Base-by-base conservation (phyloP, 495 filamentous ascomycete genomes). In the Platismatia glauca region DNA sequence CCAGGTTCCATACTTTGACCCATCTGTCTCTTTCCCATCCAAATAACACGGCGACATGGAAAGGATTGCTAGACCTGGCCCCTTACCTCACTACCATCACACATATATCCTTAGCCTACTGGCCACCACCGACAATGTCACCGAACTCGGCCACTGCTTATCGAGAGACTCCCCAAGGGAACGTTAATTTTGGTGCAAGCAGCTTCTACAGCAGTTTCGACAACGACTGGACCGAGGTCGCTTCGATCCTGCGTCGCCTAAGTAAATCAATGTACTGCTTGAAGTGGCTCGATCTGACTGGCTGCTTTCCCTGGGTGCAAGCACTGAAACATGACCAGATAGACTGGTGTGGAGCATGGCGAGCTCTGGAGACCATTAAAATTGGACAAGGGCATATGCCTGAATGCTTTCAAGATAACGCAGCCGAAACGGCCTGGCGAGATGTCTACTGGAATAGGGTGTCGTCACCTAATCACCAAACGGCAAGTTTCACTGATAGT, bases 201-300 rank as follows among this genome's bases (percentile, higher is more conserved):
- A 81, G 83, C 38, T 76, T 80, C 33, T 91, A 91, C 74, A 85
- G 83, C 41, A 76, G 73, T 4, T 71, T 85, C 4, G 87, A 91
- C 63, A 74, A 83, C 53, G 84, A 91, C 73, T 88, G 82, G 82
- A 77, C 79, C 35, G 89, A 92, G 68, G 83, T 88, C 1, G 83
- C 88, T 1, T 73, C 78, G 44, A 74, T 94, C 5, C 74, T 95
- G 4, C 81, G 85, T n/a, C 80, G 82, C 16, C 77, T 96, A 0
- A 87, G 86, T 59, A 77, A 77, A 33, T 75, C 74, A 16, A 81
- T 88, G 1, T 89, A 91, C 69, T 81, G 83, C 53, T 77, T 96
- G 3, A 82, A 89, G 70, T 91, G 85, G 74, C 79, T 96, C 0
- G 90, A 94, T 69, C 74, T 96, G 18, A 88, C 88, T 62, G 90